Base-by-base conservation (phyloP, 225 moss, liverwort and hornwort species). In the Marchantia paleacea region DNA sequence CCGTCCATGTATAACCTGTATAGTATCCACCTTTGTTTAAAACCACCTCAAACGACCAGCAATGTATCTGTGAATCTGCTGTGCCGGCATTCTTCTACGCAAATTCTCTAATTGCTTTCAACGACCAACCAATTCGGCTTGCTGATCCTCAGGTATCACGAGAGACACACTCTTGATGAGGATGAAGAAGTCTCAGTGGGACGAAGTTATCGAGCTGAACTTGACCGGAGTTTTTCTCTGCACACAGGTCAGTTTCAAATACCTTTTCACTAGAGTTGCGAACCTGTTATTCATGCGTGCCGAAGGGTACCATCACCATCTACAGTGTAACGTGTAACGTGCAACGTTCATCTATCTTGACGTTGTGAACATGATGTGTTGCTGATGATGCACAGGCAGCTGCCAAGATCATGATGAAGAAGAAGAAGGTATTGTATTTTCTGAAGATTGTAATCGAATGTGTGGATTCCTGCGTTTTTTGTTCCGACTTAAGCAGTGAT, bases 171-270 rank as follows among this genome's bases (percentile, higher is more conserved):
- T 97, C 67, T 85, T 97, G 79, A 94, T 97, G 94, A 92, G 96
- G 79, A 97, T 97, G 96, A 97, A 97, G 89, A 94, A 91, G 82
- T 50, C 89, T 52, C 96, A 97, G 83, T 97, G 96, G 96, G 94
- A 94, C 83, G 93, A 97, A 7, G 96, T 97, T 68, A 92, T 97
- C 69, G 93, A 91, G 72, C 93, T 97, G 50, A 97, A 97, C 80
- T 92, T 97, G 25, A 93, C 94, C 25, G 96, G 94, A 79, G 96
- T 97, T 73, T 97, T 93, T 69, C 96, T 97, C 72, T 97, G 94
- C 83, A 97, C 94, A 62, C 96, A 97, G 92, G 94, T 91, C 39
- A 78, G 75, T 58, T 26, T 31, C 5, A 29, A 75, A 1, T 52
- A 10, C 57, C 39, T 69, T 1, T 19, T 8, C 18, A 10, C 0